These are phyloP conservation scores for Vigna trinervia DNA, from an alignment of 306 rosid genomes.

Conservation along the genomic window DNA sequence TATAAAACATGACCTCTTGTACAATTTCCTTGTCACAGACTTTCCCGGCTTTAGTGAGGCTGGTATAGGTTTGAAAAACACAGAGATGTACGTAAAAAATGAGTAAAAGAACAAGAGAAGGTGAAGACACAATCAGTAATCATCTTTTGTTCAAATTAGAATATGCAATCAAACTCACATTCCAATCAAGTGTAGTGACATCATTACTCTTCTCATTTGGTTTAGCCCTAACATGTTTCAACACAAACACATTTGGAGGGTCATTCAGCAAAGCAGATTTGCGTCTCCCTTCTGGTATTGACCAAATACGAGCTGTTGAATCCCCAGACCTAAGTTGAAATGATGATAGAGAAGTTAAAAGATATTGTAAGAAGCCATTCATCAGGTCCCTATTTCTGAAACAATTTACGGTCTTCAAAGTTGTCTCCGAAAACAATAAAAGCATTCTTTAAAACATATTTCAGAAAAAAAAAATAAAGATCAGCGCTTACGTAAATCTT, in stretches of 20 bases:
- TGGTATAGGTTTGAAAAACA: background rate
- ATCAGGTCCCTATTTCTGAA: background rate
- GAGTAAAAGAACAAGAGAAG: background rate
- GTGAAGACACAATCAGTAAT: constrained; percentile 11
- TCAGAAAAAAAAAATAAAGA: constrained; percentile 1
- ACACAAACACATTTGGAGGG: constrained; percentile 65
- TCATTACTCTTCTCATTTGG: constrained; percentile 83
- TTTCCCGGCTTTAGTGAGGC: background rate
- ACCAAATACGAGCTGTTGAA: constrained; percentile 97
- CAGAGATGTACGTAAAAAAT: background rate
- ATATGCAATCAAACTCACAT: constrained; percentile 65
- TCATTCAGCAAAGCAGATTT: constrained; percentile 60
- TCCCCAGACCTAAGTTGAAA: constrained; percentile 76
- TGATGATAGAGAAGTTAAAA: constrained; percentile 13
- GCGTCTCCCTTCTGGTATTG: constrained; percentile 68
- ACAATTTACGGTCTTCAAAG: background rate
- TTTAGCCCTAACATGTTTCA: constrained; percentile 84
- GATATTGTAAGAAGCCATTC: constrained; percentile 17
- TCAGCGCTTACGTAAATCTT: no score
- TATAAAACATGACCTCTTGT: background rate
- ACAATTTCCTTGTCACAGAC: constrained; percentile 9
- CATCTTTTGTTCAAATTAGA: constrained; percentile 35
- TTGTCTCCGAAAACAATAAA: background rate
- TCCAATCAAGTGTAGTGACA: constrained; percentile 96
- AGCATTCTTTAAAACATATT: background rate